Conservation (phyloP, 1,284 basidiomycete species). For the Schizophyllum commune region DNA sequence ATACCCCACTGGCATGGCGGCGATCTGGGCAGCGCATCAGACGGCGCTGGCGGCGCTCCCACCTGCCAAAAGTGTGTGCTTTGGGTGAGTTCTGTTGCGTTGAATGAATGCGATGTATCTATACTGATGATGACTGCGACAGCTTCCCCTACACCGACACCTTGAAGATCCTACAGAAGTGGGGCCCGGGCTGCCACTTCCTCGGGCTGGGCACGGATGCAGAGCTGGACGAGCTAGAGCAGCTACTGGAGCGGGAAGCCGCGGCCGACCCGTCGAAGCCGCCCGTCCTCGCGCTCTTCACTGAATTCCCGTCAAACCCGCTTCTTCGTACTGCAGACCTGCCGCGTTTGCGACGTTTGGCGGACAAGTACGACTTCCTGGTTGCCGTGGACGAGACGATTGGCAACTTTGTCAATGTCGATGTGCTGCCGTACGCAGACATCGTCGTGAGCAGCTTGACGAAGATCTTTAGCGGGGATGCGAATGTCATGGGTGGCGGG, state of each 20-base stretch:
- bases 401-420: constrained; percentile 94
- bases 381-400: constrained; percentile 95
- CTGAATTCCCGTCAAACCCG: constrained; percentile 52
- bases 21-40: constrained; percentile 13
- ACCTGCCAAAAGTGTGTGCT: constrained; percentile 81
- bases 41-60: constrained; percentile 40
- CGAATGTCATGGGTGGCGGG: constrained; percentile 98
- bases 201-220: constrained; percentile 61
- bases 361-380: constrained; percentile 85
- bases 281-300: constrained; percentile 10
- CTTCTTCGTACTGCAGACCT: constrained; percentile 83
- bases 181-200: constrained; percentile 94
- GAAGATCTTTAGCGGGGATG: constrained; percentile 93
- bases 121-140: constrained; percentile 3
- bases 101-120: constrained; percentile 1
- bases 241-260: constrained; percentile 5
- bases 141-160: constrained; percentile 98
- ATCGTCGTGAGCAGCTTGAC: constrained; percentile 92
- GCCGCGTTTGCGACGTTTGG: constrained; percentile 69
- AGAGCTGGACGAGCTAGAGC: constrained; percentile 9
- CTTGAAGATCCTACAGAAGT: constrained; percentile 94
- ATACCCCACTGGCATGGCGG: constrained; percentile 11
- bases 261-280: constrained; percentile 1
- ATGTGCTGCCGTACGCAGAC: constrained; percentile 86
- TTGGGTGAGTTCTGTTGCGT: constrained; percentile 57